Evolutionary conservation across 2,329 filamentous ascomycete genomes (phyloP).

Genomic region (Leptographium flavum): DNA sequence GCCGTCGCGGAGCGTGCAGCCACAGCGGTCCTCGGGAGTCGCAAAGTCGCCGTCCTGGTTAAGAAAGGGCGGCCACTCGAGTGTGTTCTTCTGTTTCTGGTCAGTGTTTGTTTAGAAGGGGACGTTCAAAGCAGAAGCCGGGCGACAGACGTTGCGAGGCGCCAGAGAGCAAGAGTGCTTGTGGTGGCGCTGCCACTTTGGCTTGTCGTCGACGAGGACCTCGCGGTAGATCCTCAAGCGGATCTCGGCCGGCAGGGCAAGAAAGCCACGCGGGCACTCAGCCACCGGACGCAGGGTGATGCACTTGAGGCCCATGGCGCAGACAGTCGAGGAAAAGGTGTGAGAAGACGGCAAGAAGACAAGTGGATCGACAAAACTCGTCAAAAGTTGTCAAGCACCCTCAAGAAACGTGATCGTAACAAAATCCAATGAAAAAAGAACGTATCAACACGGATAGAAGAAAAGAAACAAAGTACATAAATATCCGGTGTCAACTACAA

Average conservation of each 20-base stretch:
- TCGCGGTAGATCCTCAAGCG: neutral
- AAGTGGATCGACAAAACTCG: neutral
- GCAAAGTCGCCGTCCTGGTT: neutral
- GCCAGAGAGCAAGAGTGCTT: neutral
- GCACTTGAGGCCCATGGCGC: neutral
- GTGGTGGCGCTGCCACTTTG: constrained; percentile 3
- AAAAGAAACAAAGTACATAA: too few relatives aligned
- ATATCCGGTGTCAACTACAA: too few relatives aligned
- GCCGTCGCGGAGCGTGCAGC: constrained; percentile 6
- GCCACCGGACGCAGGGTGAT: neutral
- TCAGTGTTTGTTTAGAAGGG: neutral
- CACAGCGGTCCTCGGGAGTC: neutral
- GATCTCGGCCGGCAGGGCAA: neutral
- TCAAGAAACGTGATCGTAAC: neutral
- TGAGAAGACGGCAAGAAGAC: neutral
- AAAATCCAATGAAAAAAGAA: neutral
- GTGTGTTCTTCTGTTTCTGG: neutral
- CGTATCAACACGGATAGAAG: too few relatives aligned
- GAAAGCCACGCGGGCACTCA: neutral
- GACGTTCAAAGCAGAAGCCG: too few relatives aligned
- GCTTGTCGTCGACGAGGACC: neutral
- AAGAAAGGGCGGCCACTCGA: constrained; percentile 5
- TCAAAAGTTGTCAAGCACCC: neutral
- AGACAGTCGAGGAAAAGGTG: neutral
- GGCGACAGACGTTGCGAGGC: neutral